Percentiles rank a stretch among this genome's conserved stretches.
These are phyloP conservation scores for Stephania yunnanensis DNA, from an alignment of 164 flowering plant genomes.

Conservation along the genomic window DNA sequence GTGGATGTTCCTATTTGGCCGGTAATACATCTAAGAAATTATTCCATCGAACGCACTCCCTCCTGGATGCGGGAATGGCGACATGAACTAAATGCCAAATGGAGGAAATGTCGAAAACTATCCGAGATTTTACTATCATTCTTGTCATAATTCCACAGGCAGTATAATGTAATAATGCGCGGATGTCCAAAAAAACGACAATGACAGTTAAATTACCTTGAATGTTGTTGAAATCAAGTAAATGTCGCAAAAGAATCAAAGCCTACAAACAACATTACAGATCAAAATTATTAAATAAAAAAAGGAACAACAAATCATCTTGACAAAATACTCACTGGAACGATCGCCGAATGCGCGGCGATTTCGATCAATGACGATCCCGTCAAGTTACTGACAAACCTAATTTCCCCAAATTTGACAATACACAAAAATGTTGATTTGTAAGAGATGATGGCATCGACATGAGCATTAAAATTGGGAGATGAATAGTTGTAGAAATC, in stretches of 20 bases:
- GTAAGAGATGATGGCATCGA: neutral
- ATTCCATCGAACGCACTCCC: no score
- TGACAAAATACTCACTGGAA: conserved; percentile 35
- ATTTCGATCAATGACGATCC: conserved; percentile 84
- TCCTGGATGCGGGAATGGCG: no score
- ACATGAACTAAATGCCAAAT: no score
- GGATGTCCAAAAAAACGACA: neutral
- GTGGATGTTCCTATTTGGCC: neutral
- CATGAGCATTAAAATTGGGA: neutral
- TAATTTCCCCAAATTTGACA: conserved; percentile 16
- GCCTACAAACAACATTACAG: conserved; percentile 26
- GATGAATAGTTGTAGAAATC: neutral
- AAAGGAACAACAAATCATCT: neutral
- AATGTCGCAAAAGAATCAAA: conserved; percentile 48
- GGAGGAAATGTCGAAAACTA: no score
- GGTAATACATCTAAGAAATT: no score
- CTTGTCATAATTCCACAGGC: no score
- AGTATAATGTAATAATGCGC: no score
- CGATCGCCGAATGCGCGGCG: conserved; percentile 38
- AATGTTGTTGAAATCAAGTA: conserved; percentile 19
- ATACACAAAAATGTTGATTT: neutral
- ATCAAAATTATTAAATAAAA: neutral
- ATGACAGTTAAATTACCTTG: conserved; percentile 24
- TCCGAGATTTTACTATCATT: no score
- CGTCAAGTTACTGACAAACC: conserved; percentile 84